Base-by-base conservation (phyloP, 768 basidiomycete genomes). In the Omphalotus guepiniiformis region DNA sequence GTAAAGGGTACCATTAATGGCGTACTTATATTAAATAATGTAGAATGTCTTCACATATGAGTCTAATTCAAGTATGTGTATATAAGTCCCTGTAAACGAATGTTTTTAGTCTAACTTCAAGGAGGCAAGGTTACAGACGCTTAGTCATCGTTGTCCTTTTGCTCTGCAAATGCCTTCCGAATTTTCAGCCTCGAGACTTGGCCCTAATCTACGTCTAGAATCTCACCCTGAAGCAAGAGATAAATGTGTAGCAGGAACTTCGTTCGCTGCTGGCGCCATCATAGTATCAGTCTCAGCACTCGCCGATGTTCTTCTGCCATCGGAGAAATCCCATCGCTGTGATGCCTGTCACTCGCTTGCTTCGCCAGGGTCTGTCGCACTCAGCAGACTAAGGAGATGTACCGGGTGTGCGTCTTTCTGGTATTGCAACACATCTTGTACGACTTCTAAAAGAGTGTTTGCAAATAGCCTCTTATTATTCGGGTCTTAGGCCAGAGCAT, bases 351-450 rank as follows among this genome's bases (percentile, higher is more conserved):
- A 81, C 53, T 63, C 65, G 3, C 43, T 62, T 3, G 55, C 67
- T 11, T 16, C 3, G 51, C 60, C 16, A 59, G 64, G 53, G 11
- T 57, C 50, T 27, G n/a, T n/a, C n/a, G n/a, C n/a, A n/a, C n/a
- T n/a, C n/a, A n/a, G n/a, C n/a, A n/a, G n/a, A n/a, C 69, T 88
- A 36, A 75, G 67, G 51, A 72, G 70, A 58, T 91, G 88, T 53
- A 72, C 78, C 3, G 79, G 81, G 11, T 90, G 88, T 54, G 76
- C 72, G 13, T 72, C 75, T 0, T 86, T 83, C 58, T 88, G 79
- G 77, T 92, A 92, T 57, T 92, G 88, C 55, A 73, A 75, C 52
- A 52, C 67, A 19, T 55, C 68, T 61, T 92, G 88, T 89, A 60
- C 62, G 78, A 56, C 43, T 42, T 1, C 29, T 47, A 13, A 38